Evolutionary conservation across 2,329 filamentous ascomycete species (phyloP).

Genomic region (Aspergillus puulaauensis): DNA sequence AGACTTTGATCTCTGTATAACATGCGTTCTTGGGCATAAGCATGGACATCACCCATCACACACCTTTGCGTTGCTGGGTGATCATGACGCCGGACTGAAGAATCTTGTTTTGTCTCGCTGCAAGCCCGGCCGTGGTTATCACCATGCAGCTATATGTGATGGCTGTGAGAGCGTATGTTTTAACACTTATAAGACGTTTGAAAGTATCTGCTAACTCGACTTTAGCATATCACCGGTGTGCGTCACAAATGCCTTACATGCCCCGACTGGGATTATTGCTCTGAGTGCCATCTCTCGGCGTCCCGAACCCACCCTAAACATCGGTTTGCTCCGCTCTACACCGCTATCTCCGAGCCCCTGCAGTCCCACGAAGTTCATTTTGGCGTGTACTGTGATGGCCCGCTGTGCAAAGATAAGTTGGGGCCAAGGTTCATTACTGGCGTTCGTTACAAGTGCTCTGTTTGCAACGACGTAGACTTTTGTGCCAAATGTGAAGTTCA

Average conservation of each 20-base stretch:
- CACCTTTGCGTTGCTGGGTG: conserved; percentile 61
- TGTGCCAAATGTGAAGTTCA: conserved; percentile 91
- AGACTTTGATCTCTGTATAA: conserved; percentile 88
- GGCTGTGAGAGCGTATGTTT: conserved; percentile 71
- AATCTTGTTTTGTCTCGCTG: conserved; percentile 66
- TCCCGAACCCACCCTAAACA: conserved; percentile 73
- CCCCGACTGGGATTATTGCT: conserved; percentile 97
- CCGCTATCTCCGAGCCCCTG: conserved; percentile 55
- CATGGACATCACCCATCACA: conserved; percentile 94
- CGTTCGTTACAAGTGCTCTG: conserved; percentile 92
- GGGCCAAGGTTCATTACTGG: conserved; percentile 67
- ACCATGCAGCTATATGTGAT: conserved; percentile 90
- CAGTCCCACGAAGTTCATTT: conserved; percentile 61
- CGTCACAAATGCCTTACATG: conserved; percentile 97
- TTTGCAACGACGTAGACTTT: conserved; percentile 94
- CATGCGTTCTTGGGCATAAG: conserved; percentile 71
- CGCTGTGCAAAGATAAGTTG: conserved; percentile 67
- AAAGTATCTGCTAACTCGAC: conserved; percentile 19
- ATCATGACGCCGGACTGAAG: conserved; percentile 59
- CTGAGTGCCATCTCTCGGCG: conserved; percentile 68
- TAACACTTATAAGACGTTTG: background rate
- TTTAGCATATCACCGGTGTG: conserved; percentile 73
- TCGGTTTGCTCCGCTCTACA: conserved; percentile 85
- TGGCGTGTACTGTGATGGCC: conserved; percentile 93
- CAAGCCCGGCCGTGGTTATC: conserved; percentile 73